A percentile compares a stretch with the other conserved stretches of the same genome.
phyloP scores from a whole-genome alignment of 331 rosid species.

The Erythrophleum ivorense region DNA sequence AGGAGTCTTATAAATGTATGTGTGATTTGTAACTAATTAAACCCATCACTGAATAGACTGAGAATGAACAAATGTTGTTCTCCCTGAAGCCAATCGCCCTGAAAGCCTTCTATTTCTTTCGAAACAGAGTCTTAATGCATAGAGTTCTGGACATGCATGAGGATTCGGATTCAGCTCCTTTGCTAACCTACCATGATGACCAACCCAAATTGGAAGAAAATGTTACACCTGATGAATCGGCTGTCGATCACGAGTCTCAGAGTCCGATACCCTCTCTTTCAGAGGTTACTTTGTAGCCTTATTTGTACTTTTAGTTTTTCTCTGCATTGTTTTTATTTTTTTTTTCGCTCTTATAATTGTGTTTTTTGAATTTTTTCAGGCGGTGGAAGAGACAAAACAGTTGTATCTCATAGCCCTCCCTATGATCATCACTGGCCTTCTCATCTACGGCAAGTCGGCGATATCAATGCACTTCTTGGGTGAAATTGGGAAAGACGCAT shows the following conservation, averaged over 20 bases:
- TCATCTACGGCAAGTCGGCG: constrained; percentile 47
- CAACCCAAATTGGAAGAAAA: neutral
- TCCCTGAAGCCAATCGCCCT: neutral
- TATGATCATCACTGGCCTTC: constrained; percentile 44
- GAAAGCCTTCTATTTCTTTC: neutral
- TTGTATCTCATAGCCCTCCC: constrained; percentile 45
- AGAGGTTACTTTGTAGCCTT: constrained; percentile 34
- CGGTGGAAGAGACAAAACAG: constrained; percentile 42
- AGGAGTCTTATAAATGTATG: too few species aligned
- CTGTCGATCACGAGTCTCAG: neutral
- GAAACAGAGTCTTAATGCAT: neutral
- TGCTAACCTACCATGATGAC: neutral
- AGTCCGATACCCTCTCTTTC: neutral
- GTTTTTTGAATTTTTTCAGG: constrained; percentile 19
- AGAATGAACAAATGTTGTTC: neutral
- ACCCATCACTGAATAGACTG: neutral
- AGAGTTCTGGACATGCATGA: neutral
- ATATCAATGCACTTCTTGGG: constrained; percentile 59
- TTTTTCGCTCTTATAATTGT: neutral
- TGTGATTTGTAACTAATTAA: neutral
- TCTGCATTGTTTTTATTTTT: neutral
- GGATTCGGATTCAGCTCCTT: constrained; percentile 29
- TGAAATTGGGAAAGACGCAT: constrained; percentile 39
- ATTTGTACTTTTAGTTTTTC: neutral
- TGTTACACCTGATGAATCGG: neutral